phyloP scores from a whole-genome alignment of 441 rosid genomes.

The Rhodomyrtus psidioides region DNA sequence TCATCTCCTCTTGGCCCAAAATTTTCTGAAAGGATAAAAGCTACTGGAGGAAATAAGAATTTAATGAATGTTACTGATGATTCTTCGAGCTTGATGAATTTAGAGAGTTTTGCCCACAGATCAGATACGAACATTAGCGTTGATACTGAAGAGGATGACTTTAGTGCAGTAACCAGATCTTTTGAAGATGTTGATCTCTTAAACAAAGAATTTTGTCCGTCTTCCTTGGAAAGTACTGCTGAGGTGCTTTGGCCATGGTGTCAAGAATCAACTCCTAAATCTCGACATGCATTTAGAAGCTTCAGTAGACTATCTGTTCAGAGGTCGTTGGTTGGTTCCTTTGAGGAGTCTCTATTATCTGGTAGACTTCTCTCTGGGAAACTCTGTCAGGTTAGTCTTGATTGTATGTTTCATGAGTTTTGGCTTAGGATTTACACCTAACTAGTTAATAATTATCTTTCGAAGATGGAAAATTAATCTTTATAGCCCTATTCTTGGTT shows the following conservation, averaged over 20 bases:
- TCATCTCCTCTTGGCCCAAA: constrained; percentile 90
- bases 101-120: constrained; percentile 32
- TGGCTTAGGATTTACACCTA: not conserved
- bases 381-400: constrained; percentile 47
- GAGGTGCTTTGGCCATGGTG: constrained; percentile 23
- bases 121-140: constrained; percentile 21
- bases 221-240: constrained; percentile 51
- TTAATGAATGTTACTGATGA: constrained; percentile 23
- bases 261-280: constrained; percentile 37
- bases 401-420: not conserved
- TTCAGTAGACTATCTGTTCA: constrained; percentile 67
- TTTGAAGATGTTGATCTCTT: constrained; percentile 49
- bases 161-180: constrained; percentile 27
- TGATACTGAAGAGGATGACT: constrained; percentile 31
- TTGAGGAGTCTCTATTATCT: constrained; percentile 89
- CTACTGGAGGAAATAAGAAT: constrained; percentile 25
- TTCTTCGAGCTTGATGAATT: constrained; percentile 22
- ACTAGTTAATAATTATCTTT: not conserved
- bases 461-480: not conserved
- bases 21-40: constrained; percentile 44
- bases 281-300: constrained; percentile 52
- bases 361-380: constrained; percentile 71
- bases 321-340: constrained; percentile 94
- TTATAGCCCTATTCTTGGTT: not conserved
- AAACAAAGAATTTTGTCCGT: constrained; percentile 40